phyloP scores from a whole-genome alignment of 164 flowering plant genomes.

The Nelumbo lutea region DNA sequence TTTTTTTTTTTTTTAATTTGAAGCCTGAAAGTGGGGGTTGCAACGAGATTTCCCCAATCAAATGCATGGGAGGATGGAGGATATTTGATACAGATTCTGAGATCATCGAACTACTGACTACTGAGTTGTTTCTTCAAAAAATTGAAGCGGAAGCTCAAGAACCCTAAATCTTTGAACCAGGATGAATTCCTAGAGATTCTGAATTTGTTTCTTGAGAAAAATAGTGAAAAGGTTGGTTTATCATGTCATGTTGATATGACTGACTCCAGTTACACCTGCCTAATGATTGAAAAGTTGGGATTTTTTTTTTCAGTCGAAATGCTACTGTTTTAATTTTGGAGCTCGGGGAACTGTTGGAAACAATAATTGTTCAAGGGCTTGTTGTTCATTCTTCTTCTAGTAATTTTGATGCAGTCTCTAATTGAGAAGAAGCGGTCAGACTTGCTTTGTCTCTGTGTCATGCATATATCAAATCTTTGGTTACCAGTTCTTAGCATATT shows the following conservation, averaged over 20 bases:
- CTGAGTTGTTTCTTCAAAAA: constrained; percentile 32
- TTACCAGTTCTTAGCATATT: constrained; percentile 45
- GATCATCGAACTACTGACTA: constrained; percentile 22
- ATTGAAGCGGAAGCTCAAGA: constrained; percentile 48
- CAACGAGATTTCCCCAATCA: constrained; percentile 24
- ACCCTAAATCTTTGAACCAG: constrained; percentile 26
- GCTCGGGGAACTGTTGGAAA: constrained; percentile 57
- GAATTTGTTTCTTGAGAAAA: constrained; percentile 42
- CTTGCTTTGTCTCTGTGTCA: constrained; percentile 54
- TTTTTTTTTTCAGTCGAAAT: constrained; percentile 40
- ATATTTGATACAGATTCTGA: constrained; percentile 42
- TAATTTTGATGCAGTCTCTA: constrained; percentile 33
- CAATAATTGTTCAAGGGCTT: constrained; percentile 42
- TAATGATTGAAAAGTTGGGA: constrained; percentile 49
- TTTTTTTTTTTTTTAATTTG: constrained; percentile 30
- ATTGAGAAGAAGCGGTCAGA: constrained; percentile 43
- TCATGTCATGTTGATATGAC: constrained; percentile 17
- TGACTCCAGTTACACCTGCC: constrained; percentile 18
- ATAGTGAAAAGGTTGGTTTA: constrained; percentile 26
- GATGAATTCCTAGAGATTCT: constrained; percentile 38
- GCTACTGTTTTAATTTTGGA: constrained; percentile 46
- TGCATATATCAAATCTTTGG: constrained; percentile 42
- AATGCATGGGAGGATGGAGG: constrained; percentile 54
- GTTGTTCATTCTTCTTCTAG: constrained; percentile 29
- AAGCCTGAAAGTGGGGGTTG: constrained; percentile 37